A percentile compares a stretch with the other conserved stretches of the same genome.
These are phyloP conservation scores for Cercospora sp. DNA, from an alignment of 2,329 filamentous ascomycete genomes.

Conservation along the genomic window DNA sequence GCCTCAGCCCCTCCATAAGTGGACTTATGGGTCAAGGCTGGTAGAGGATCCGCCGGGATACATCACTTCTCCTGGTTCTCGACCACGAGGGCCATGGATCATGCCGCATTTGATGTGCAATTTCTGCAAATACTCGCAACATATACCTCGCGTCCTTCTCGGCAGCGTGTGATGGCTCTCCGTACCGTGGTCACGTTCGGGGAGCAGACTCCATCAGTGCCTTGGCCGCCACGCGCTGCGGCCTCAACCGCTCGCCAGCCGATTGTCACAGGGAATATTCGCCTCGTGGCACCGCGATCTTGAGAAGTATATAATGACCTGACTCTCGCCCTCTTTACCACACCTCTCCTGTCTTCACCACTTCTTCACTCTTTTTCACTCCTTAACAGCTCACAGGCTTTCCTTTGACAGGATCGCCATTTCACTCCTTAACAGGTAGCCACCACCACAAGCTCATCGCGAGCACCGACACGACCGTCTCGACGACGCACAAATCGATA, in stretches of 20 bases:
- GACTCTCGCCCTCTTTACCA: neutral
- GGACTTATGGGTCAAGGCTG: constrained; percentile 6
- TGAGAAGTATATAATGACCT: constrained; percentile 6
- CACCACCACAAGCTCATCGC: neutral
- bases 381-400: neutral
- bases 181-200: neutral
- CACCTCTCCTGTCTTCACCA: neutral
- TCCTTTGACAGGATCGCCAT: constrained; percentile 12
- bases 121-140: constrained; percentile 1
- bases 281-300: neutral
- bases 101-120: neutral
- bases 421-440: constrained; percentile 8
- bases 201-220: neutral
- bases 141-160: constrained; percentile 1
- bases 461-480: neutral
- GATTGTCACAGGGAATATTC: constrained; percentile 1
- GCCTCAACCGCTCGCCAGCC: neutral
- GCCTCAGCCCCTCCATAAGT: neutral
- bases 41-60: constrained; percentile 2
- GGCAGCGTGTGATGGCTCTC: neutral
- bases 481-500: constrained; percentile 1
- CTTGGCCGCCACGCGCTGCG: constrained; percentile 1
- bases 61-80: constrained; percentile 12
- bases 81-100: constrained; percentile 9
- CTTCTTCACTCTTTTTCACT: neutral